A percentile compares a stretch with the other conserved stretches of the same genome.
These are phyloP conservation scores for Gremmenia infestans DNA, from an alignment of 2,329 filamentous ascomycete species.

Conservation along the genomic window DNA sequence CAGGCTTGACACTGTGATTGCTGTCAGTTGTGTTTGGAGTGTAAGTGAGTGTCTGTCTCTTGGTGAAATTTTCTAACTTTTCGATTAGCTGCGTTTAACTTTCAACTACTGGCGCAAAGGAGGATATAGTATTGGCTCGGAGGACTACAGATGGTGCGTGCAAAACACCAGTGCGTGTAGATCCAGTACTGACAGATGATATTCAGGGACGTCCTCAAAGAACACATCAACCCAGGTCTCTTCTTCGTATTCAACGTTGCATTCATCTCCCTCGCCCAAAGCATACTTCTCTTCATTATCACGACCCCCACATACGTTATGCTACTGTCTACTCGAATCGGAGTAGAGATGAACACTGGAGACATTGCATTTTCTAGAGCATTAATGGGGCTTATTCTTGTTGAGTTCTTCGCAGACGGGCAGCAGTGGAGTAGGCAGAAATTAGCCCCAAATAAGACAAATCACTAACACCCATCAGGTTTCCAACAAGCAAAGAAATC, in stretches of 20 bases:
- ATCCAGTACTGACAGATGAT: constrained; percentile 4
- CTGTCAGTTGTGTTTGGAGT: constrained; percentile 73
- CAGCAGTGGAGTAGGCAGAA: constrained; percentile 73
- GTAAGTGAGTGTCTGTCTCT: constrained; percentile 42
- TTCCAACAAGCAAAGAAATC: constrained; percentile 77
- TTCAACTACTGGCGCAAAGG: constrained; percentile 97
- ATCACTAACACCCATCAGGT: constrained; percentile 37
- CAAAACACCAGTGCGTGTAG: neutral
- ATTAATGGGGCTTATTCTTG: constrained; percentile 52
- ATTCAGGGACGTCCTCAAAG: constrained; percentile 63
- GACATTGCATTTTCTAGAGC: constrained; percentile 54
- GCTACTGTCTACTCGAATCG: constrained; percentile 64
- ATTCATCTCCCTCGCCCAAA: constrained; percentile 86
- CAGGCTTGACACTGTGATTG: constrained; percentile 66
- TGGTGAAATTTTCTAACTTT: constrained; percentile 5
- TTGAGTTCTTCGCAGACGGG: constrained; percentile 79
- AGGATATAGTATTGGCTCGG: constrained; percentile 80
- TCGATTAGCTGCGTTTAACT: constrained; percentile 65
- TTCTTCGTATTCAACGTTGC: constrained; percentile 83
- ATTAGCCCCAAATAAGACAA: neutral
- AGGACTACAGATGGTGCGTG: constrained; percentile 83
- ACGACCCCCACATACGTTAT: constrained; percentile 81
- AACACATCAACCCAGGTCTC: constrained; percentile 50
- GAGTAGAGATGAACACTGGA: constrained; percentile 45
- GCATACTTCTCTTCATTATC: constrained; percentile 73